Base-by-base conservation (phyloP, 2,329 filamentous ascomycete species). In the Ascochyta clinopodiicola region DNA sequence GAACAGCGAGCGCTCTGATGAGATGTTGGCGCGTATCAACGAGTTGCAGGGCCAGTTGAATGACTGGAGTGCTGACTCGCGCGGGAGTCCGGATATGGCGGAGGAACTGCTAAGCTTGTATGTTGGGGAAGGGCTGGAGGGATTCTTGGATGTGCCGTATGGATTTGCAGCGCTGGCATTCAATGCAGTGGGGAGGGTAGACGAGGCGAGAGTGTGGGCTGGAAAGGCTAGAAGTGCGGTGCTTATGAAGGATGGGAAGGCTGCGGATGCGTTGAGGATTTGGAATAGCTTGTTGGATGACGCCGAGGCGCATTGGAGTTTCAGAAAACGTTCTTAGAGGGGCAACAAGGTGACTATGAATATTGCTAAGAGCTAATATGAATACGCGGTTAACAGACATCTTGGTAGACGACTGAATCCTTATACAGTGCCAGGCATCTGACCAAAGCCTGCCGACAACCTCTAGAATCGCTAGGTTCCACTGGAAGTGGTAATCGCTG, bases 101-200 rank as follows among this genome's bases (percentile, higher is more conserved):
- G 70, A 76, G 49, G 49, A 70, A 12, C 39, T 79, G 9, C 45
- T 79, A 1, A 39, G 54, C 0, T n/a, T 77, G 6, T 78, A 79
- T 45, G 61, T 65, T 19, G 48, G 69, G 25, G 73, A 79, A 56
- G 70, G 72, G 0, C 57, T 80, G 0, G 67, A 78, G 32, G 72
- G 72, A 1, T 78, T 78, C 47, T 65, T 78, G 29, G 74, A 77
- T 6, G 61, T 71, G 12, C 71, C 76, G 6, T 79, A 77, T 57
- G 75, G 75, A 1, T 70, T 75, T 45, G 73, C 76, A 2, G 76
- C 77, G 9, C 52, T 79, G 43, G 73, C 75, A 8, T 77, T 74
- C 40, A 78, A 74, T 59, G 65, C 74, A 6, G 69, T 75, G 34
- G 62, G 72, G 8, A 39, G 67, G 43, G 29, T 4, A 1, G 46